phyloP scores from a whole-genome alignment of 495 filamentous ascomycete species.

The Penicillium paxilli region DNA sequence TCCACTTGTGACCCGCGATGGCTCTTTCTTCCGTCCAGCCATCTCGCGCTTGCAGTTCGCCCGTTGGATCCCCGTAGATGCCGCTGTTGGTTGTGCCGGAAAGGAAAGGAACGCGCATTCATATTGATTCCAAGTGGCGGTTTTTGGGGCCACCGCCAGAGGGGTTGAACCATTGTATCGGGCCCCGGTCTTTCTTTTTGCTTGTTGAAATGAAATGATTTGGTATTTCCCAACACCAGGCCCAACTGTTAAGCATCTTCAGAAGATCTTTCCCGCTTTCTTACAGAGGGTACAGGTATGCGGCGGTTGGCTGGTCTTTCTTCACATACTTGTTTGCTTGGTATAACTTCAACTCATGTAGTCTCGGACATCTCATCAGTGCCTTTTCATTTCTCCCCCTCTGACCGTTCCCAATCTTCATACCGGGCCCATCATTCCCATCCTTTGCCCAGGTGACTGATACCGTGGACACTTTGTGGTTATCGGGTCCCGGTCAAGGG shows the following conservation, averaged over 20 bases:
- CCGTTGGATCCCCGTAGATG: conserved; percentile 8
- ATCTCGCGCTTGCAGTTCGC: conserved; percentile 15
- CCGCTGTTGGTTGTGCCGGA: conserved; percentile 16
- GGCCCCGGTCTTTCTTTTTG: conserved; percentile 23
- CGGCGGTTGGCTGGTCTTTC: conserved; percentile 12
- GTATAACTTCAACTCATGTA: conserved; percentile 32
- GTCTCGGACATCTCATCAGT: conserved; percentile 10
- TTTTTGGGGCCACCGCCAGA: conserved; percentile 23
- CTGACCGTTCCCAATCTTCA: background rate
- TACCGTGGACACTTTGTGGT: too few species aligned
- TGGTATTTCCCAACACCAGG: conserved; percentile 14
- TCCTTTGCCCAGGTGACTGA: too few species aligned
- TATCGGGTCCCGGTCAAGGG: conserved; percentile 2
- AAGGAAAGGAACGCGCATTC: conserved; percentile 7
- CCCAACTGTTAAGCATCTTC: conserved; percentile 1
- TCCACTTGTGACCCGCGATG: conserved; percentile 5
- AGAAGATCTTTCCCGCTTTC: conserved; percentile 27
- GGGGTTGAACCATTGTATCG: conserved; percentile 35
- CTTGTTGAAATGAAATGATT: conserved; percentile 14
- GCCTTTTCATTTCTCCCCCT: conserved; percentile 5
- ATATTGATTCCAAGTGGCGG: conserved; percentile 16
- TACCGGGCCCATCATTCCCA: background rate
- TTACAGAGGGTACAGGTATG: conserved; percentile 17
- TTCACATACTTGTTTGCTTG: conserved; percentile 14
- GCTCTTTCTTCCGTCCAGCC: conserved; percentile 3